A percentile compares a stretch with the other conserved stretches of the same genome.
phyloP scores from a whole-genome alignment of 2,329 filamentous ascomycete genomes.

The Incumbomyces lentus region DNA sequence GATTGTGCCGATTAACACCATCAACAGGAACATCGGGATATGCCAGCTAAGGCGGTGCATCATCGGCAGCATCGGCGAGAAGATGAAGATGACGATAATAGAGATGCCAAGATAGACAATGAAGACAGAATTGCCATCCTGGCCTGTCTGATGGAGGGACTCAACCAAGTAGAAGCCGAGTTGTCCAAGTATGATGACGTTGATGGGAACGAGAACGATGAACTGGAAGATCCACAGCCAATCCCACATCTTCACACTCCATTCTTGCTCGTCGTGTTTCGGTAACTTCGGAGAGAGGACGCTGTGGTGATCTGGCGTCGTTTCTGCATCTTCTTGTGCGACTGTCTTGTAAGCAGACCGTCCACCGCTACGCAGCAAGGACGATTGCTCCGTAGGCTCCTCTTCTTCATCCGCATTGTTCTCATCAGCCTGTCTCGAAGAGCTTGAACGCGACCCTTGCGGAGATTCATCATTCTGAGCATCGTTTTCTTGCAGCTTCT shows the following conservation, averaged over 20 bases:
- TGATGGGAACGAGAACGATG: conserved; percentile 65
- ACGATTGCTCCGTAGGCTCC: conserved; percentile 18
- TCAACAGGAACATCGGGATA: conserved; percentile 63
- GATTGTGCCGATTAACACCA: conserved; percentile 63
- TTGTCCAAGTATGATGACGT: conserved; percentile 67
- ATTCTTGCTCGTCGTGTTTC: conserved; percentile 56
- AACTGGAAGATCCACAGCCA: conserved; percentile 89
- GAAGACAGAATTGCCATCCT: conserved; percentile 67
- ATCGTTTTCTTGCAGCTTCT: conserved; percentile 33
- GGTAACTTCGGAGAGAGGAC: conserved; percentile 12
- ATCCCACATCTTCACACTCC: conserved; percentile 67
- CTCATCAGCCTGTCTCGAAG: conserved; percentile 12
- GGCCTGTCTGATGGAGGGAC: conserved; percentile 67
- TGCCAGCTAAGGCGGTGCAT: conserved; percentile 79
- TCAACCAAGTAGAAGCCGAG: conserved; percentile 62
- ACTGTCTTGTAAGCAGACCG: conserved; percentile 23
- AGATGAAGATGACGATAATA: conserved; percentile 56
- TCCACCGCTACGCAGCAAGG: conserved; percentile 12
- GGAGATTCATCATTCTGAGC: conserved; percentile 14
- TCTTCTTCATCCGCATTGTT: conserved; percentile 26
- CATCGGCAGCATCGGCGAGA: conserved; percentile 72
- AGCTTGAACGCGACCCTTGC: conserved; percentile 5
- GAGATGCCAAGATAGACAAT: conserved; percentile 62
- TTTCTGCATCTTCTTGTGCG: conserved; percentile 32
- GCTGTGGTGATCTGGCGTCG: conserved; percentile 19